Percentiles rank a stretch among this genome's conserved stretches.
Evolutionary conservation across 2,329 filamentous ascomycete genomes (phyloP).

Genomic region (Aspergillus carbonarius): DNA sequence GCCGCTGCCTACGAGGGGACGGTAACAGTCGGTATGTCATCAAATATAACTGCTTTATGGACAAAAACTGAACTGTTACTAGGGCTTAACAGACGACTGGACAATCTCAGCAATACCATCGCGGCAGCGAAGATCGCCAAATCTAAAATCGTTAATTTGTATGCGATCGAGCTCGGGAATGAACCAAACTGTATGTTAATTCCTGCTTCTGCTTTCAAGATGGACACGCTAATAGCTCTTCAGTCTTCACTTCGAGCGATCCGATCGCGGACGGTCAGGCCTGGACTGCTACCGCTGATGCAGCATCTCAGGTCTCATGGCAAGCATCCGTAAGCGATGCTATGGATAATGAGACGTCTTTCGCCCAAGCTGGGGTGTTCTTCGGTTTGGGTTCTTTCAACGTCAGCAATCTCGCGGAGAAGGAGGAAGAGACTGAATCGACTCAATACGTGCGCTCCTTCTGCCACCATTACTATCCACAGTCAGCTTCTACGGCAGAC

Average conservation of each 20-base stretch:
- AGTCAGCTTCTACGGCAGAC: constrained; percentile 38
- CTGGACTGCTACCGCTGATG: constrained; percentile 36
- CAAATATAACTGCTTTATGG: no score
- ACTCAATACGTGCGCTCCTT: constrained; percentile 43
- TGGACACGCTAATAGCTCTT: neutral
- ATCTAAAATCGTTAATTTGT: constrained; percentile 48
- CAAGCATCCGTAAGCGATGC: constrained; percentile 32
- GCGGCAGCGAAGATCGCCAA: constrained; percentile 50
- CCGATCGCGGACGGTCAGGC: constrained; percentile 24
- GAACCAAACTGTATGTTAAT: constrained; percentile 54
- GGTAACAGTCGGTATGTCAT: constrained; percentile 47
- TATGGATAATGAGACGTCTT: constrained; percentile 22
- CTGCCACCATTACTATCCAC: constrained; percentile 52
- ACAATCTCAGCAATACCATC: constrained; percentile 56
- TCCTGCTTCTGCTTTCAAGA: no score
- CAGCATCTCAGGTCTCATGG: constrained; percentile 34
- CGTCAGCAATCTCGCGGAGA: constrained; percentile 36
- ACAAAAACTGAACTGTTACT: neutral
- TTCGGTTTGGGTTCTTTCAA: constrained; percentile 38
- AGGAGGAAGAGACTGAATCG: constrained; percentile 37
- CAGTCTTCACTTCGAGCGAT: constrained; percentile 27
- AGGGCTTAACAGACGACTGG: constrained; percentile 52
- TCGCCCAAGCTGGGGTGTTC: constrained; percentile 39
- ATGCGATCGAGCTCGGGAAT: constrained; percentile 58
- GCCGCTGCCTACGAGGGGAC: constrained; percentile 51